These are phyloP conservation scores for Lagerstroemia speciosa DNA, from an alignment of 345 rosid species.

Conservation along the genomic window DNA sequence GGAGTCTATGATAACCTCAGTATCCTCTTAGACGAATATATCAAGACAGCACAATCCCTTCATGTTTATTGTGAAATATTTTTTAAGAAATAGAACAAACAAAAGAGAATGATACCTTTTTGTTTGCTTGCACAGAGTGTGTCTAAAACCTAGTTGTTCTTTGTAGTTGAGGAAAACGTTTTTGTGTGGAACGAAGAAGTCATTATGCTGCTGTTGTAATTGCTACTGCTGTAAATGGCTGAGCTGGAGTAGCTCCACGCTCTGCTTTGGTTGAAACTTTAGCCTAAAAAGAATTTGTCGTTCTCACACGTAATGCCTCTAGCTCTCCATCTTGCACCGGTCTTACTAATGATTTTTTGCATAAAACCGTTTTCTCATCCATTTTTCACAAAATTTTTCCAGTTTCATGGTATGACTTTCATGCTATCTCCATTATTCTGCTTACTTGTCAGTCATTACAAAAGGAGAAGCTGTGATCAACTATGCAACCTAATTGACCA, in stretches of 20 bases:
- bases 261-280: conserved; percentile 36
- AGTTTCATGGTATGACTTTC: neutral
- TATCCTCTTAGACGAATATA: neutral
- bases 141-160: conserved; percentile 3
- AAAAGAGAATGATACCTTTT: neutral
- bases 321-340: neutral
- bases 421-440: neutral
- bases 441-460: too few species aligned
- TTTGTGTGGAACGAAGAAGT: conserved; percentile 24
- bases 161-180: conserved; percentile 14
- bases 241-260: conserved; percentile 28
- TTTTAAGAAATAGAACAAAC: neutral
- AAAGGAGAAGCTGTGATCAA: too few species aligned
- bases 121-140: conserved; percentile 9
- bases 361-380: neutral
- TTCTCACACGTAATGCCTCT: conserved; percentile 13
- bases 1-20: neutral
- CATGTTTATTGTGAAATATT: neutral
- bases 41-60: neutral
- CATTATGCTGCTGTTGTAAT: conserved; percentile 32
- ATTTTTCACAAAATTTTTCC: neutral
- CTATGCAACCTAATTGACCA: neutral
- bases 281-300: conserved; percentile 21
- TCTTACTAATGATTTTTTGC: too few species aligned
- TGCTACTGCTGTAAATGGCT: conserved; percentile 17